Percentiles rank a stretch among this genome's conserved stretches.
These are phyloP conservation scores for Polysphondylium violaceum DNA, from an alignment of 78 protist genomes.

Conservation along the genomic window DNA sequence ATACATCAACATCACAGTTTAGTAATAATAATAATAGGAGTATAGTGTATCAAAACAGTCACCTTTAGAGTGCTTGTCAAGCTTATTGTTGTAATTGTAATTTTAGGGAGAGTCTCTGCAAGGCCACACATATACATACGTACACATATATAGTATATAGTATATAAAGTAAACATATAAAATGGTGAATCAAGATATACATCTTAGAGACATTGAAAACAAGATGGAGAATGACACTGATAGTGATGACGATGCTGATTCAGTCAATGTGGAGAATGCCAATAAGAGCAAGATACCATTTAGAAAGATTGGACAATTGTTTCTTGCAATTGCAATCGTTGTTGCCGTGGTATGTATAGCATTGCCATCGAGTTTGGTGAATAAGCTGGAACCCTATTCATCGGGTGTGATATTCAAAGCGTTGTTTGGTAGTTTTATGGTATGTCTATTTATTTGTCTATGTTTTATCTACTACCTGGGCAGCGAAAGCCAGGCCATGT, in stretches of 20 bases:
- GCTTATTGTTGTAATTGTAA: too few species aligned
- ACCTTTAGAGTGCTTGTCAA: too few species aligned
- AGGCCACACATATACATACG: too few species aligned
- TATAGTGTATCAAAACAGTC: too few species aligned
- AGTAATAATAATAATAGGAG: too few species aligned
- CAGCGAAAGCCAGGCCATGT: slow-evolving; percentile 28
- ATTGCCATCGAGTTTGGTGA: slow-evolving; percentile 14
- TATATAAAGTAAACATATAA: too few species aligned
- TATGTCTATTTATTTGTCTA: slow-evolving; percentile 51
- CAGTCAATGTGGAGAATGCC: slow-evolving; percentile 1
- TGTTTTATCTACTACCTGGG: slow-evolving; percentile 34
- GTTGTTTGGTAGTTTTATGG: slow-evolving; percentile 43
- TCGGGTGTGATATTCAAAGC: slow-evolving; percentile 34
- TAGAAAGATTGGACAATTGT: slow-evolving; percentile 35
- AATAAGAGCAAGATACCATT: neutral
- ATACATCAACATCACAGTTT: too few species aligned
- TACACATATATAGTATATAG: too few species aligned
- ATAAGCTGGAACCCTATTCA: neutral
- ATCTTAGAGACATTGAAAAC: too few species aligned
- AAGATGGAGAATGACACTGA: slow-evolving; percentile 27
- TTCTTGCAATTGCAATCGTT: slow-evolving; percentile 9
- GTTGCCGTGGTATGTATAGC: neutral
- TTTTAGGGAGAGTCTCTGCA: too few species aligned
- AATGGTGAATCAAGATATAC: too few species aligned
- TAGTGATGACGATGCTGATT: slow-evolving; percentile 14